Base-by-base conservation (phyloP, 805 yeast species). In the Hanseniaspora occidentalis region DNA sequence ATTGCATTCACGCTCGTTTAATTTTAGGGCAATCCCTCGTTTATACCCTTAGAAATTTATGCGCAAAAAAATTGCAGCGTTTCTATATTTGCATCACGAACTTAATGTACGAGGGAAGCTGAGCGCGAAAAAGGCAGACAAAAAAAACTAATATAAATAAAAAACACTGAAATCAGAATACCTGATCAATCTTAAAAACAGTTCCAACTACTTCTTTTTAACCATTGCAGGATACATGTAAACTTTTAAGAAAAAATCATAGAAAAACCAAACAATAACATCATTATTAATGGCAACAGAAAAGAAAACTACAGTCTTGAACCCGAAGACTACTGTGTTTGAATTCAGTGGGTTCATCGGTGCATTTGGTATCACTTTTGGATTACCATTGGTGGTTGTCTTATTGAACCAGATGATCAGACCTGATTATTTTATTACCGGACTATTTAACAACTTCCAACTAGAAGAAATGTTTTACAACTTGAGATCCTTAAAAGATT, bases 311-410 rank as follows among this genome's bases (percentile, higher is more conserved):
- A n/a, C n/a, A 43, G 43, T 36, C 36, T 50, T 79, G 47, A 89
- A 89, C 53, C 96, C 96, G 3, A 57, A 53, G 36, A 84, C 96
- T 1, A 65, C 60, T 3, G 73, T 77, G 36, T 64, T 66, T 44
- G 97, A 89, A 58, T 89, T 89, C 58, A 70, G 71, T 24, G 98
- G 98, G 0, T 59, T 70, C 4, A 57, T 71, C 1, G 98, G 98
- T 4, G 85, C 92, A 0, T 34, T 75, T 2, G 69, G 66, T 3
- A 72, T 89, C 43, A 62, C 89, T 0, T 13, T 75, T 1, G 80
- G 80, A 1, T 65, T 89, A 19, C 95, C 96, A 1, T 35, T 67
- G 0, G 62, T 84, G 9, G 68, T 82, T 14, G 58, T 77, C 9
- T 59, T 70, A 19, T 66, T 88, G 42, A 77, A 76, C 41, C 66